phyloP scores from a whole-genome alignment of 192 early-diverging fungal genomes.

The Entomortierella chlamydospora region DNA sequence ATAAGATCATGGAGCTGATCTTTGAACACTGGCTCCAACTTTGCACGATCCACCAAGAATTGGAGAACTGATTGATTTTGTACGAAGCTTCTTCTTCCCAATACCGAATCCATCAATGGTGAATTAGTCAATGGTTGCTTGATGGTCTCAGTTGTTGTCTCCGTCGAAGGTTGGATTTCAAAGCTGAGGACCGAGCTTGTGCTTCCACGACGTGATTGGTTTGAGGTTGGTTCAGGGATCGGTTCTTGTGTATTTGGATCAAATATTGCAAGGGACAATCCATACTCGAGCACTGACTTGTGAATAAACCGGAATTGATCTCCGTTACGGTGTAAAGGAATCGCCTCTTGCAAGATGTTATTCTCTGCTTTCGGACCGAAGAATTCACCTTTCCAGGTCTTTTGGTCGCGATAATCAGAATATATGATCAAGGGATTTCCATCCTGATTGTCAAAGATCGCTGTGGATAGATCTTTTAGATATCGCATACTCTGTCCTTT shows the following conservation, averaged over 20 bases:
- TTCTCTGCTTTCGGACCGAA: slow-evolving; percentile 2
- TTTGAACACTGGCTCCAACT: neutral
- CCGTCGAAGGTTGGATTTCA: neutral
- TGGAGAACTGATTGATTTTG: neutral
- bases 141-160: neutral
- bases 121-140: neutral
- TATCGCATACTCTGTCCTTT: slow-evolving; percentile 14
- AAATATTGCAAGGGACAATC: neutral
- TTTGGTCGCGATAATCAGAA: neutral
- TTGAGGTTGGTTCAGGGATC: neutral
- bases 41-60: neutral
- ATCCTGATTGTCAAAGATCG: slow-evolving; percentile 20
- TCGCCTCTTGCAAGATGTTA: slow-evolving; percentile 2
- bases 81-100: neutral
- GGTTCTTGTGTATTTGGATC: neutral
- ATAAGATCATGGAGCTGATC: neutral
- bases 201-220: neutral
- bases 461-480: slow-evolving; percentile 15
- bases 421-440: slow-evolving; percentile 19
- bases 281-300: neutral
- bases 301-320: neutral
- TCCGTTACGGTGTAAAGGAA: neutral
- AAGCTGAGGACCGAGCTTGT: neutral
- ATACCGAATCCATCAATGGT: neutral
- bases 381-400: slow-evolving; percentile 15